Evolutionary conservation across 495 filamentous ascomycete genomes (phyloP), one percentile per base, ranked within the genome.

Genomic region (Aspergillus sparsus): DNA sequence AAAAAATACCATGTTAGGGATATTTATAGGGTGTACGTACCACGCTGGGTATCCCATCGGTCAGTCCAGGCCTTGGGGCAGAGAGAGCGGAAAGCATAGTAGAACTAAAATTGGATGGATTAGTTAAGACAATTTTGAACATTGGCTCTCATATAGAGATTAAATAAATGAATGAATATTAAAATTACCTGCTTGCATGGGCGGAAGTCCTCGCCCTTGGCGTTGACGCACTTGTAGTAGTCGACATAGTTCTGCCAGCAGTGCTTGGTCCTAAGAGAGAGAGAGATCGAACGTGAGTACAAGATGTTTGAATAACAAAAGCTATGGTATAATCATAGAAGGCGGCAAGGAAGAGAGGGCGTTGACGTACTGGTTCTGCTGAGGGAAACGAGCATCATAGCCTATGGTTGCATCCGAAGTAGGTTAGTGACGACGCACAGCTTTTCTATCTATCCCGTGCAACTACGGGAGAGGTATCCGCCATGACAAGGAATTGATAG

Each of bases 181-280:
- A 58, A 47, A 58, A 32, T 53, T 87, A 96, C 93, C 85, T 98
- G 95, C 72, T 87, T 89, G 89, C 95, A 99, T 51, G 95, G 95
- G 62, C 89, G 85, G 77, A 98, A 99, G 74, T 98, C 95, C 81
- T 99, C 95, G 76, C 95, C 95, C 85, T 98, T 98, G 75, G 93
- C 93, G 73, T 89, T 80, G 76, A 96, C 89, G 81, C 95, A 99
- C 85, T 98, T 99, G 87, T 99, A 87, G 85, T 99, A 98, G 80
- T 99, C 95, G 83, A 99, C 95, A 80, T 99, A 99, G 84, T 98
- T 94, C 72, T 96, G 93, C 93, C 93, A 96, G 89, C 91, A 97
- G 77, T 89, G 86, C 80, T 89, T 89, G 73, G 86, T 89, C 74
- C 83, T 85, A 53, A 6, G 2, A 34, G 33, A 49, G 11, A 7